phyloP scores from a whole-genome alignment of 805 yeast genomes.

The Hanseniaspora lachancei region DNA sequence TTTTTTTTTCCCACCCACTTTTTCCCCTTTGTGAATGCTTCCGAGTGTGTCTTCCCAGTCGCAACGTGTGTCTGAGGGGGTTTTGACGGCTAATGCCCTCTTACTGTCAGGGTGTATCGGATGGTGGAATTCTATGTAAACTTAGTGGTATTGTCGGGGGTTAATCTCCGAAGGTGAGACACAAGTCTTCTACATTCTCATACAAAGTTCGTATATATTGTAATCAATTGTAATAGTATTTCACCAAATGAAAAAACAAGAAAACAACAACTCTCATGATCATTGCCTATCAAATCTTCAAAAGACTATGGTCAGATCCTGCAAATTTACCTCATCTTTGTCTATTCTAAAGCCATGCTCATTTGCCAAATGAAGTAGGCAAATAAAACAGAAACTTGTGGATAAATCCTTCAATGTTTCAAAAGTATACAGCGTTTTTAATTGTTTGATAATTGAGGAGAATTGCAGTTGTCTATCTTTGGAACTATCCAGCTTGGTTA shows the following conservation, averaged over 20 bases:
- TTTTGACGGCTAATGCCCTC: background rate
- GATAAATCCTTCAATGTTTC: constrained; percentile 55
- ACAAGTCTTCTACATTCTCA: no score
- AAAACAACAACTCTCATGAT: no score
- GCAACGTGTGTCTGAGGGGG: no score
- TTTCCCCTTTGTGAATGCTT: no score
- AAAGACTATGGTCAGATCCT: constrained; percentile 20
- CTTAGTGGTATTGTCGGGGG: background rate
- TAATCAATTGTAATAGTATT: no score
- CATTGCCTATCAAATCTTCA: background rate
- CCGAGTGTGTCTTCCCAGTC: no score
- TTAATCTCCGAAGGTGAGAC: background rate
- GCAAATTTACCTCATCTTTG: constrained; percentile 27
- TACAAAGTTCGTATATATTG: no score
- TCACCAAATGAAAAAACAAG: no score
- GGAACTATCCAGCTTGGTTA: constrained; percentile 37
- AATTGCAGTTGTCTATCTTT: constrained; percentile 25
- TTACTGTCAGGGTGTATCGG: background rate
- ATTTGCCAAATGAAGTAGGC: constrained; percentile 72
- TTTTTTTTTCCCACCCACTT: background rate
- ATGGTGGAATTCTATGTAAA: background rate
- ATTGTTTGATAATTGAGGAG: constrained; percentile 37
- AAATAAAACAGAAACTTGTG: constrained; percentile 74
- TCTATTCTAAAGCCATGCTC: constrained; percentile 59
- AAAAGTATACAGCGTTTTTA: constrained; percentile 40